A percentile compares a stretch with the other conserved stretches of the same genome.
phyloP scores from a whole-genome alignment of 768 basidiomycete species.

The Kwoniella dejecticola region DNA sequence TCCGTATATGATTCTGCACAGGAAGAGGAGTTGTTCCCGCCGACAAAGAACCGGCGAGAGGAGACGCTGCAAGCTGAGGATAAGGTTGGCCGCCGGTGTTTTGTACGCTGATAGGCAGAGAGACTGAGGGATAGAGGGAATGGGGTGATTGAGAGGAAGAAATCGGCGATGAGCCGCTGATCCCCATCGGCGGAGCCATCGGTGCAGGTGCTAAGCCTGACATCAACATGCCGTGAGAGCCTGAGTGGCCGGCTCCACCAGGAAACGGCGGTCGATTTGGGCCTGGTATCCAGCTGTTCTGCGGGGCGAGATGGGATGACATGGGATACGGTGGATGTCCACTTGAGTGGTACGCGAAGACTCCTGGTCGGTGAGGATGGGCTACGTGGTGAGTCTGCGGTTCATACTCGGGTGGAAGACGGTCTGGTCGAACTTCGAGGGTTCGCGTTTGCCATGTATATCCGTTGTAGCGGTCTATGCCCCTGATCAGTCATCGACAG shows the following conservation, averaged over 20 bases:
- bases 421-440: constrained; percentile 87
- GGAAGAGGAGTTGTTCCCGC: constrained; percentile 8
- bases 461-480: constrained; percentile 83
- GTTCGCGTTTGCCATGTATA: constrained; percentile 94
- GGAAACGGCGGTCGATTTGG: constrained; percentile 21
- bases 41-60: constrained; percentile 41
- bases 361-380: constrained; percentile 15
- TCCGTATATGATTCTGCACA: neutral
- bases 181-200: constrained; percentile 16
- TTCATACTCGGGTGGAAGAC: constrained; percentile 69
- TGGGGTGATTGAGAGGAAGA: constrained; percentile 17
- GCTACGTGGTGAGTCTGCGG: constrained; percentile 41
- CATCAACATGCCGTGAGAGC: constrained; percentile 22
- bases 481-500: neutral
- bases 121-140: constrained; percentile 15
- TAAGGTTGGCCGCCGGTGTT: constrained; percentile 26
- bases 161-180: constrained; percentile 24
- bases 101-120: constrained; percentile 31
- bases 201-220: constrained; percentile 19
- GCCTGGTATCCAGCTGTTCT: constrained; percentile 20
- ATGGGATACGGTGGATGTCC: constrained; percentile 23
- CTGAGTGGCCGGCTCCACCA: constrained; percentile 11
- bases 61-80: constrained; percentile 33
- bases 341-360: constrained; percentile 25
- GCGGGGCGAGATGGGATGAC: constrained; percentile 26